Evolutionary conservation across 495 filamentous ascomycete genomes (phyloP), one percentile per base, ranked within the genome.

Genomic region (Pseudevernia furfuracea): DNA sequence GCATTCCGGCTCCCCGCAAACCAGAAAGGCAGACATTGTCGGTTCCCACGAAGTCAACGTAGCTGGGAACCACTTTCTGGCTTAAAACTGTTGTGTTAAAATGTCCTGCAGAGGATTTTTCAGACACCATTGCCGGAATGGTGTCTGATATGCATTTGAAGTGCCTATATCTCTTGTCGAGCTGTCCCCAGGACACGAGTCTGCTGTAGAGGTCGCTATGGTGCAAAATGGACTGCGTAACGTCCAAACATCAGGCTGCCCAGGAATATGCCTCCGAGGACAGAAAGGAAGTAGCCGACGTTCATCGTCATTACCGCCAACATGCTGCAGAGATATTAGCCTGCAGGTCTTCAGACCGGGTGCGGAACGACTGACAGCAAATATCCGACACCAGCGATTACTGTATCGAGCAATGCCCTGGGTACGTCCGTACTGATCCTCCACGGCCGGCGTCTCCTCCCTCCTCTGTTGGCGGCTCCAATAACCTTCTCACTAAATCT

Each of bases 251-350:
- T 81, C 39, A 97, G 76, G 74, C 93, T 94, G n/a, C 93, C 93
- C 7, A 94, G 69, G 72, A 96, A 96, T 2, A 84, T 81, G 9
- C 93, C 93, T 10, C 77, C 88, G 28, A 97, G 82, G 2, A 96
- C 82, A 3, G 92, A 91, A 30, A 92, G 76, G 76, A 96, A 96
- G 71, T 96, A 97, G 30, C 93, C 93, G 52, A 97, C 83, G 70
- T 97, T 97, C 83, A 92, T 84, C 9, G 92, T 94, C 93, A 97
- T 97, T 68, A 96, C 89, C 25, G 90, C 91, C 76, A 97, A 79
- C 93, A 97, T 97, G 57, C 93, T 97, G 37, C 38, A 65, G 52
- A 10, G 66, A 61, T 30, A 62, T 30, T 28, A 30, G n/a, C 21
- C 60, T 58, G 69, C 43, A 72, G 59, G 65, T 58, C 59, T 30